Evolutionary conservation across 139 green algal genomes (phyloP).

Genomic region (Coelastrella sp.): DNA sequence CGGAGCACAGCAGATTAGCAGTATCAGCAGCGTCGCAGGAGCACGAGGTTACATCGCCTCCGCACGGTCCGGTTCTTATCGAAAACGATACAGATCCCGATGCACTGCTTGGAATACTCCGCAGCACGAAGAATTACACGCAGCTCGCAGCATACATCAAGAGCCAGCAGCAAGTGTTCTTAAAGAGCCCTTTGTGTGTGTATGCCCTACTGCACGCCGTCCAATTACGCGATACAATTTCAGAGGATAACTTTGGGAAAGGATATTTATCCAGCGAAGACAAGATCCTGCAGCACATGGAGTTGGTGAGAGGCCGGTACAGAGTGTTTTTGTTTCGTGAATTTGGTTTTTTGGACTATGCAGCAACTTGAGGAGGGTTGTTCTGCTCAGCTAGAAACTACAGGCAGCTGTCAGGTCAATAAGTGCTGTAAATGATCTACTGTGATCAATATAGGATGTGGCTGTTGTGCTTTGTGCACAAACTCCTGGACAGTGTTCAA

Average conservation of each 20-base stretch:
- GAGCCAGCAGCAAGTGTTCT: constrained; percentile 24
- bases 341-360: too few species aligned
- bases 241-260: not conserved
- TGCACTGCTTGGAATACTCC: constrained; percentile 5
- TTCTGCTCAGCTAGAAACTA: too few species aligned
- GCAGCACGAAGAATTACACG: not conserved
- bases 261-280: constrained; percentile 8
- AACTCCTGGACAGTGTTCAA: too few species aligned
- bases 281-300: constrained; percentile 7
- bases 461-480: too few species aligned
- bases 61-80: not conserved
- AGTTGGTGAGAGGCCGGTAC: constrained; percentile 4
- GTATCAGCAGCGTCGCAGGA: not conserved
- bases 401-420: too few species aligned
- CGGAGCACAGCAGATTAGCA: not conserved
- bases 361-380: too few species aligned
- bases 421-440: too few species aligned
- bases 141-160: constrained; percentile 19
- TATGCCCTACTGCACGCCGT: constrained; percentile 42
- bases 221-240: constrained; percentile 20
- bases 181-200: constrained; percentile 17
- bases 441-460: too few species aligned
- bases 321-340: too few species aligned
- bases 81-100: not conserved
- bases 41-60: not conserved